Percentiles rank a stretch among this genome's conserved stretches.
Conservation (phyloP, 2,329 filamentous ascomycete genomes). For the Penicillium vulpinum region DNA sequence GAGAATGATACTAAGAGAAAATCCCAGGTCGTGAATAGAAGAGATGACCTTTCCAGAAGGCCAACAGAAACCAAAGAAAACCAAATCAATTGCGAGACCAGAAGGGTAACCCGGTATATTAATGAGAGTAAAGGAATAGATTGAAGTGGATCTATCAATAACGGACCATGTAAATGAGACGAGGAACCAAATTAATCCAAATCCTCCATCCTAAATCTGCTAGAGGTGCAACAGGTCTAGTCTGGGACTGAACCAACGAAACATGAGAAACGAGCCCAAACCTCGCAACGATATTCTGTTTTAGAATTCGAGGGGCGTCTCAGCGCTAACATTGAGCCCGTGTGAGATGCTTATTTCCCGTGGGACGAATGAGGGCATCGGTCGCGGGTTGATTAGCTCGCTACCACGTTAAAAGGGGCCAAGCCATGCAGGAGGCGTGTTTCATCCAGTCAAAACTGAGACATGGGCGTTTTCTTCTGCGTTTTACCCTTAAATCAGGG, state of each 20-base stretch:
- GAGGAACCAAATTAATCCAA: conserved; percentile 11
- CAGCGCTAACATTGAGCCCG: conserved; percentile 9
- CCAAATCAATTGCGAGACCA: conserved; percentile 7
- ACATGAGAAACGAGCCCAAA: neutral
- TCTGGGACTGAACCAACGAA: conserved; percentile 6
- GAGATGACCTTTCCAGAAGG: conserved; percentile 45
- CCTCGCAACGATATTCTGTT: neutral
- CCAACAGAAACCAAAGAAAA: conserved; percentile 19
- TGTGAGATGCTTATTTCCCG: conserved; percentile 28
- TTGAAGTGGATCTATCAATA: conserved; percentile 23
- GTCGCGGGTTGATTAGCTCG: conserved; percentile 24
- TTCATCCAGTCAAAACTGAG: conserved; percentile 5
- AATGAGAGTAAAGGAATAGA: conserved; percentile 18
- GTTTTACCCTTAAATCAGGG: conserved; percentile 1
- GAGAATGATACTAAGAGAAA: conserved; percentile 13
- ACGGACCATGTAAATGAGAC: conserved; percentile 23
- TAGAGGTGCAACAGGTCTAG: neutral
- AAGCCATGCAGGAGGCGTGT: conserved; percentile 12
- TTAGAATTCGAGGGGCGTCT: conserved; percentile 8
- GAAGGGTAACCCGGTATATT: conserved; percentile 7
- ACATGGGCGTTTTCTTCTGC: neutral
- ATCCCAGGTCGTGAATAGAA: conserved; percentile 25
- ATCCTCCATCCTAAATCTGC: neutral
- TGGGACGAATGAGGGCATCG: conserved; percentile 22
- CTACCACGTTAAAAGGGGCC: conserved; percentile 14